Base-by-base conservation (phyloP, 352 stramenopile species). In the Globisporangium ultimum region DNA sequence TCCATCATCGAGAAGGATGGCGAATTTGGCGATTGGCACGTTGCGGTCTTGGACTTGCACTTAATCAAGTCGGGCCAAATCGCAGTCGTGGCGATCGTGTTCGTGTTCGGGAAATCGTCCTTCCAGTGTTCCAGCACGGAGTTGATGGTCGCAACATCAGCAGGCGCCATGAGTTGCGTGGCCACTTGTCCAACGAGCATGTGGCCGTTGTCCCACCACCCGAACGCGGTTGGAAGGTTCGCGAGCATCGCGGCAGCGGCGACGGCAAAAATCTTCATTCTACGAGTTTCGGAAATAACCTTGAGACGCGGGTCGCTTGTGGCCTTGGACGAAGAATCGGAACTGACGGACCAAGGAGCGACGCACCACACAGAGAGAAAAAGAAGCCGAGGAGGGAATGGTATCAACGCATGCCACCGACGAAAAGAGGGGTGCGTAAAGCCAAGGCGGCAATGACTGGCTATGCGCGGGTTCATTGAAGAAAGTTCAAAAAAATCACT, bases 181-280 rank as follows among this genome's bases (percentile, higher is more conserved):
- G 78, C 74, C 24, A 85, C 68, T 22, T 88, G 60, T 4, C 73
- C 71, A 8, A 84, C 70, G 18, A 85, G 59, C 78, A 87, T 85
- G 72, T 88, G 78, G 38, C 74, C 76, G 34, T 83, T 85, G 64
- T 88, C 78, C 78, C 78, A 88, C 76, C 76, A 87, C 17, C 46
- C 78, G 3, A 57, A 43, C 8, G 64, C 63, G 10, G 53, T 54
- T 14, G 70, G 70, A n/a, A 72, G 38, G 43, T 67, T 63, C 5
- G 51, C 34, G 13, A 60, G 42, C 5, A 45, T 51, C 5, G 45
- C 60, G 24, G 69, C 55, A 15, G 55, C 28, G 12, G 60, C 7
- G 40, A 36, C 28, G 8, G 58, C 57, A 20, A 74, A 64, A 24
- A 69, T 40, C 64, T 81, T 81, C 72, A 81, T 81, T 36, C 28